Evolutionary conservation across 345 rosid species (phyloP).

Genomic region (Sisymbrium irio): DNA sequence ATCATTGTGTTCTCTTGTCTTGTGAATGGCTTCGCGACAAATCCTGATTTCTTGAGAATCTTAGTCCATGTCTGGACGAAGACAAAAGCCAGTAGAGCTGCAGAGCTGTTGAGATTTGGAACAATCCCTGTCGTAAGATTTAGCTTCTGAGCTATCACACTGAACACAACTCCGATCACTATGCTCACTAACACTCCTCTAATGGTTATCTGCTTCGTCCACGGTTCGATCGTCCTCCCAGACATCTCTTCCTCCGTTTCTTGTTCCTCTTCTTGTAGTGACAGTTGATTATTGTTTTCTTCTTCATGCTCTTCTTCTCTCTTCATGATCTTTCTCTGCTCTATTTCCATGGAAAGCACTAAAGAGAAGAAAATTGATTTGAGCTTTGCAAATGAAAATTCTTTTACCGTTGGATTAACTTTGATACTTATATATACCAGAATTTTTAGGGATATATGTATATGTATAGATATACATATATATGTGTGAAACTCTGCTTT

Average conservation of each 20-base stretch:
- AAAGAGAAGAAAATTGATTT: background rate
- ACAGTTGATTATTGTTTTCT: background rate
- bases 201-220: conserved; percentile 71
- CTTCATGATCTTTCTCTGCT: conserved; percentile 28
- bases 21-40: conserved; percentile 65
- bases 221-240: conserved; percentile 47
- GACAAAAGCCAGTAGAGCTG: conserved; percentile 83
- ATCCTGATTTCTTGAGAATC: conserved; percentile 65
- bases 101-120: conserved; percentile 83
- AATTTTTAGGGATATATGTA: background rate
- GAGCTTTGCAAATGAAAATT: conserved; percentile 8
- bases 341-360: conserved; percentile 21
- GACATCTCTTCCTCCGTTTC: conserved; percentile 31
- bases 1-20: conserved; percentile 94
- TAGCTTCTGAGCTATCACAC: conserved; percentile 85
- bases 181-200: conserved; percentile 75
- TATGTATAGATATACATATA: background rate
- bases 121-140: conserved; percentile 78
- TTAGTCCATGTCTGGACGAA: conserved; percentile 78
- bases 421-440: conserved; percentile 1
- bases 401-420: background rate
- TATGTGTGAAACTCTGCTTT: background rate
- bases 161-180: conserved; percentile 67
- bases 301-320: conserved; percentile 6
- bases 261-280: conserved; percentile 26